Base-by-base conservation (phyloP, 1,139 yeast genomes). In the Eremothecium cymbalariae region DNA sequence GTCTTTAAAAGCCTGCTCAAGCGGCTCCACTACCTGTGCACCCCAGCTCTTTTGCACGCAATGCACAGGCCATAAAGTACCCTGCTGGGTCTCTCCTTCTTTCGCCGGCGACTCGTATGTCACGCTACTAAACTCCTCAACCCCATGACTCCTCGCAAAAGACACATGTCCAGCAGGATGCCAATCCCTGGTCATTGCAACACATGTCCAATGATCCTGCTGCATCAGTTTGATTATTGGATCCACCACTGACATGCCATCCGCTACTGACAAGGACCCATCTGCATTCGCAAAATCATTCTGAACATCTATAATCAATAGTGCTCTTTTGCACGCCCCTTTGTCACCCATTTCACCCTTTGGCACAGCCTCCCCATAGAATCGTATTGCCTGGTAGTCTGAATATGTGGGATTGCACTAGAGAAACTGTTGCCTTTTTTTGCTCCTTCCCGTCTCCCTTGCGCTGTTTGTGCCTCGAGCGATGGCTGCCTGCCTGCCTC, bases 111-210 rank as follows among this genome's bases (percentile, higher is more conserved):
- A 74, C 1, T 53, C 39, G 49, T 82, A 76, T 34, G 56, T 61
- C 29, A 70, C 43, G 2, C 62, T 55, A 0, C 74, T 62, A 53
- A 64, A 85, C 1, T 90, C 83, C 2, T 63, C 57, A 6, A 64
- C 66, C 0, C 55, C 58, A 47, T 83, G 85, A 37, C 71, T 74
- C 0, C 77, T 68, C 0, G 96, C 95, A 64, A 88, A 88, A 3
- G 95, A 84, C 2, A 72, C 67, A 54, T 88, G 96, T 48, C 73
- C 65, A 9, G 46, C 30, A 0, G 95, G 94, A 53, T 88, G 97
- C 94, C 94, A 85, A 54, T 88, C 97, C 51, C 79, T 76, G 2
- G 94, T 79, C 25, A 86, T 79, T 1, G 82, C 69, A 4, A 84
- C 63, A 2, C 74, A 59, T 24, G 66, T 61, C 93, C 94, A 86